A percentile compares a stretch with the other conserved stretches of the same genome.
Evolutionary conservation across 306 rosid genomes (phyloP).

Genomic region (Elaeagnus macrophylla): DNA sequence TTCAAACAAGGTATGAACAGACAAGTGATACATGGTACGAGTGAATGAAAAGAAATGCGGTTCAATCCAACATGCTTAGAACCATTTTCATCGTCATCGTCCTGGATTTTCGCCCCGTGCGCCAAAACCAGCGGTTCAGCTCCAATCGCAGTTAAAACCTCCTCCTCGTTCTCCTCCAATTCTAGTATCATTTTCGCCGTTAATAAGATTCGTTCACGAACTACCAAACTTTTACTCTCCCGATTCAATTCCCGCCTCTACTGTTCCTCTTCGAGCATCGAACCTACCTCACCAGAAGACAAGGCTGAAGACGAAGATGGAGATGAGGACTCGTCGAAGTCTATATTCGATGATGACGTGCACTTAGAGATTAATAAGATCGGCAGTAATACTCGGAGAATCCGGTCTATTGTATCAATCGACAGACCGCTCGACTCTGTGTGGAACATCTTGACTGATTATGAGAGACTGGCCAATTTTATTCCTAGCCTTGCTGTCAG

Average conservation of each 20-base stretch:
- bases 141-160: not conserved
- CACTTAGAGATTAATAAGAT: slow-evolving; percentile 41
- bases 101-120: not conserved
- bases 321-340: not conserved
- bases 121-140: not conserved
- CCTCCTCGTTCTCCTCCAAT: not conserved
- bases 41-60: not conserved
- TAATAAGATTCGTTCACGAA: not conserved
- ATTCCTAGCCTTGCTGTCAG: slow-evolving; percentile 76
- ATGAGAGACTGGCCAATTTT: slow-evolving; percentile 69
- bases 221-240: not conserved
- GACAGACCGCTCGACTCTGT: slow-evolving; percentile 44
- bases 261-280: slow-evolving; percentile 23
- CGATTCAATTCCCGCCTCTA: slow-evolving; percentile 4
- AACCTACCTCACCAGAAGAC: slow-evolving; percentile 9
- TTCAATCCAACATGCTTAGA: not conserved
- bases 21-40: too few relatives aligned
- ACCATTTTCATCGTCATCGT: not conserved
- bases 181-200: not conserved
- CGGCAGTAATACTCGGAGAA: slow-evolving; percentile 54
- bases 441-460: slow-evolving; percentile 76
- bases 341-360: slow-evolving; percentile 36
- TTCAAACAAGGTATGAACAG: too few relatives aligned
- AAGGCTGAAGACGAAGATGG: slow-evolving; percentile 5
- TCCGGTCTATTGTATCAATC: slow-evolving; percentile 43